These are phyloP conservation scores for Chamaecrista fasciculata DNA, from an alignment of 306 rosid species.

Conservation along the genomic window DNA sequence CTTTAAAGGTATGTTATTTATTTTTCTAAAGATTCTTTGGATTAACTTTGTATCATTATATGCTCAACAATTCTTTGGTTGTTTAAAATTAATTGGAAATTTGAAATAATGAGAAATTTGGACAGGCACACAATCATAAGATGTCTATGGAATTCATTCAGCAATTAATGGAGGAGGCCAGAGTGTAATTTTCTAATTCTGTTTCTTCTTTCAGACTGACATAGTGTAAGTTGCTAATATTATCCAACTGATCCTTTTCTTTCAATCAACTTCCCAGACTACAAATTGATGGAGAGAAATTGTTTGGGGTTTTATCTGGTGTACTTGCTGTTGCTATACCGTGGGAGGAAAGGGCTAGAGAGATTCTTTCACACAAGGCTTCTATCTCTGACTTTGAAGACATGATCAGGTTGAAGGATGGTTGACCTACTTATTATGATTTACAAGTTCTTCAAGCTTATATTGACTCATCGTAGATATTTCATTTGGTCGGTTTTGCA, in stretches of 20 bases:
- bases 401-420: conserved; percentile 54
- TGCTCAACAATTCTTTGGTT: conserved; percentile 25
- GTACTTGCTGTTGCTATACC: conserved; percentile 54
- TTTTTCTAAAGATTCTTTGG: conserved; percentile 5
- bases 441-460: conserved; percentile 9
- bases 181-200: conserved; percentile 37
- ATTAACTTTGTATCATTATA: conserved; percentile 24
- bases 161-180: conserved; percentile 66
- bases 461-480: conserved; percentile 30
- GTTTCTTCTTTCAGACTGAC: conserved; percentile 25
- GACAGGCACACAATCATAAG: conserved; percentile 59
- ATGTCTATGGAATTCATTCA: conserved; percentile 63
- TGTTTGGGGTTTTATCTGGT: conserved; percentile 47
- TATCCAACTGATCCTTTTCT: conserved; percentile 1
- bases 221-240: background rate
- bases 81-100: conserved; percentile 25
- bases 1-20: conserved; percentile 46
- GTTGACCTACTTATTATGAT: conserved; percentile 22
- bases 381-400: conserved; percentile 70
- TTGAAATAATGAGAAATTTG: conserved; percentile 33
- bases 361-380: conserved; percentile 61
- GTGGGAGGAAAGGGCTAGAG: conserved; percentile 80
- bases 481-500: conserved; percentile 37
- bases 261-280: conserved; percentile 51
- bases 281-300: conserved; percentile 60